Conservation (phyloP, 257 asterid species). For the Striga asiatica region DNA sequence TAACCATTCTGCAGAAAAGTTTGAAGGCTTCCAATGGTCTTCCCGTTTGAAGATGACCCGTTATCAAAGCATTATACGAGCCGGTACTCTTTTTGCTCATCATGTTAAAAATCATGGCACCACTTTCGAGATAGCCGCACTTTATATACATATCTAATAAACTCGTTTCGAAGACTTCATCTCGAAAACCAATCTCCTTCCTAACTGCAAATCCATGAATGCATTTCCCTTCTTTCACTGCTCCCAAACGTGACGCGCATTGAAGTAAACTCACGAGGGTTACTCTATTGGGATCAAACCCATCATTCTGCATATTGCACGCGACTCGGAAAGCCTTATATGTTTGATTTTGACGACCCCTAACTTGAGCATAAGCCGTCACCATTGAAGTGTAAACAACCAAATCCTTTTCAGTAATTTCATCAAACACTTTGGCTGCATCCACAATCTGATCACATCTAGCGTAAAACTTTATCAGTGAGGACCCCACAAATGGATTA, state of each 20-base stretch:
- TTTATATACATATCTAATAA: conserved; percentile 45
- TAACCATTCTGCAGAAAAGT: conserved; percentile 31
- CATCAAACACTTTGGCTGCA: conserved; percentile 52
- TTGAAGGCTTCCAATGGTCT: conserved; percentile 25
- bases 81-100: conserved; percentile 25
- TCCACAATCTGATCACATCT: conserved; percentile 21
- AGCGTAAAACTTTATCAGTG: conserved; percentile 28
- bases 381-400: conserved; percentile 49
- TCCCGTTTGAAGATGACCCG: conserved; percentile 35
- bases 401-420: conserved; percentile 40
- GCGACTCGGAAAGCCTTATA: conserved; percentile 29
- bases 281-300: conserved; percentile 48
- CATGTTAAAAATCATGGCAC: conserved; percentile 18
- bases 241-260: conserved; percentile 30
- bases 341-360: conserved; percentile 18
- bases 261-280: conserved; percentile 52
- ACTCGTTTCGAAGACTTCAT: conserved; percentile 46
- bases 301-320: conserved; percentile 36
- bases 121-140: conserved; percentile 28
- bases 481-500: conserved; percentile 41
- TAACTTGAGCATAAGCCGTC: conserved; percentile 31
- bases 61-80: conserved; percentile 41
- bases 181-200: conserved; percentile 29
- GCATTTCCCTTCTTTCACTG: conserved; percentile 31
- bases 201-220: conserved; percentile 54